Base-by-base conservation (phyloP, 768 basidiomycete genomes). In the Royoungia palumana region DNA sequence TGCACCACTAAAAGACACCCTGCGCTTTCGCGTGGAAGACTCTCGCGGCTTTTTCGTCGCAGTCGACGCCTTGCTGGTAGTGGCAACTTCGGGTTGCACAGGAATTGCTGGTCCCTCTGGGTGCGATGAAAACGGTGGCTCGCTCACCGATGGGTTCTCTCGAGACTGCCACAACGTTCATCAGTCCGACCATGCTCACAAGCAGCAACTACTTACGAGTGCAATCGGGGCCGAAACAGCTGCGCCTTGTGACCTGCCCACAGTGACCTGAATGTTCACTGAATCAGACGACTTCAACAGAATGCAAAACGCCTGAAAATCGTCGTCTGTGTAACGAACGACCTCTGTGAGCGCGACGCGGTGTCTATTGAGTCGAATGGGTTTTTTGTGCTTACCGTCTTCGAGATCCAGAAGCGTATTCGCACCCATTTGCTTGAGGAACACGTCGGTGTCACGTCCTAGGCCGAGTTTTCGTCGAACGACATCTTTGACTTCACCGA, bases 291-390 rank as follows among this genome's bases (percentile, higher is more conserved):
- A 62, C 4, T 66, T 68, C 19, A 80, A 71, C 32, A 78, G 65
- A 13, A 75, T 69, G 48, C 70, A 66, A 64, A 90, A 87, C 2
- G 87, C 87, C 46, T 84, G 82, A 53, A 89, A 90, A 64, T 91
- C 89, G 34, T 85, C 88, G 37, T 88, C 89, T 91, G 46, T 54
- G 9, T 19, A 48, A 1, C 9, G 35, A 35, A 30, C 11, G 25
- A 1, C 25, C 11, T 12, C n/a, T 21, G 20, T 58, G 21, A 52
- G 51, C 6, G 16, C n/a, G 41, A 25, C 14, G 27, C 32, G 21
- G 6, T 20, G 39, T 34, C 46, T 17, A n/a, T 44, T 48, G n/a
- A n/a, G n/a, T n/a, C n/a, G n/a, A n/a, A n/a, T 44, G 43, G 8
- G 28, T 39, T 38, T 34, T n/a, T 36, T 37, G 12, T 10, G 17